phyloP scores from a whole-genome alignment of 2,329 filamentous ascomycete species.

The Dryadomyces sulphureus region DNA sequence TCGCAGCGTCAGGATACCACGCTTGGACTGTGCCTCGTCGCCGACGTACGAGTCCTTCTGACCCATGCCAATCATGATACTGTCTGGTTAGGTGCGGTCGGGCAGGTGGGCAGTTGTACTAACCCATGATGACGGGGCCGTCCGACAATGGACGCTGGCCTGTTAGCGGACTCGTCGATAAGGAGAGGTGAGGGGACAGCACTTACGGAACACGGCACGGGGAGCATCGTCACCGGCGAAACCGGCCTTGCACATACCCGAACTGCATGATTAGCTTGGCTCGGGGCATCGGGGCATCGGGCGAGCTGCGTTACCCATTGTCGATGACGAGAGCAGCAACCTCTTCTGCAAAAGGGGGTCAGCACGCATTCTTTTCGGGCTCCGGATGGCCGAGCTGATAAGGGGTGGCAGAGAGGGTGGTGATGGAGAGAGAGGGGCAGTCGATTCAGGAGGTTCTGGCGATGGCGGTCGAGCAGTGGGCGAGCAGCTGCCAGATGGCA shows the following conservation, averaged over 20 bases:
- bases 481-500: no score
- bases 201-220: slow-evolving; percentile 99
- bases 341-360: slow-evolving; percentile 61
- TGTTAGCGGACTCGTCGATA: slow-evolving; percentile 10
- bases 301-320: slow-evolving; percentile 79
- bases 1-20: slow-evolving; percentile 99
- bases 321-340: slow-evolving; percentile 99
- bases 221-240: slow-evolving; percentile 99
- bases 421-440: no score
- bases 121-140: slow-evolving; percentile 99
- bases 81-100: slow-evolving; percentile 24
- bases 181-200: slow-evolving; percentile 17
- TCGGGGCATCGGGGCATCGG: not conserved
- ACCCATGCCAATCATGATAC: slow-evolving; percentile 99
- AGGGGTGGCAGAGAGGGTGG: not conserved
- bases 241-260: slow-evolving; percentile 99
- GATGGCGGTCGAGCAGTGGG: no score
- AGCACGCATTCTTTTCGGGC: slow-evolving; percentile 4
- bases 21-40: slow-evolving; percentile 99
- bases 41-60: slow-evolving; percentile 99
- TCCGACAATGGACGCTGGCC: slow-evolving; percentile 91
- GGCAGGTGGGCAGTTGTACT: slow-evolving; percentile 24
- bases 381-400: not conserved
- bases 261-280: slow-evolving; percentile 48
- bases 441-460: no score